Percentiles rank a stretch among this genome's conserved stretches.
Conservation (phyloP, 1,284 basidiomycete species). For the Fomes fomentarius region DNA sequence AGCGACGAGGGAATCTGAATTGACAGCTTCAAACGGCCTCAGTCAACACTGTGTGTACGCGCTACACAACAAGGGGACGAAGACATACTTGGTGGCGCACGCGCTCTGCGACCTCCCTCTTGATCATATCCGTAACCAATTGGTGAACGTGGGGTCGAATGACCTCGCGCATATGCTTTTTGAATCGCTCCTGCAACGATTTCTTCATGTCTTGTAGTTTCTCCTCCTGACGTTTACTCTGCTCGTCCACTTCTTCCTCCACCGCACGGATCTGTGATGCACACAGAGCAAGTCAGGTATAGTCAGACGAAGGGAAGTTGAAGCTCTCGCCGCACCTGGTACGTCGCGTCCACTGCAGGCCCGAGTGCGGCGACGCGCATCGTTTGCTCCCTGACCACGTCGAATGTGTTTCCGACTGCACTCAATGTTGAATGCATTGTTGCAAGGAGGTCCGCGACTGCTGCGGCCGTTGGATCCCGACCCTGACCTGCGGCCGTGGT, state of each 20-base stretch:
- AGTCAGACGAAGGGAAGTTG: too few relatives aligned
- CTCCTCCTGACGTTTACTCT: conserved; percentile 41
- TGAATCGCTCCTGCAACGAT: conserved; percentile 41
- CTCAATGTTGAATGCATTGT: conserved; percentile 47
- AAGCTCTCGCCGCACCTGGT: conserved; percentile 39
- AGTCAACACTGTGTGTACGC: neutral
- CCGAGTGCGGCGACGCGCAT: conserved; percentile 44
- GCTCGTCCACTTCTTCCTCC: conserved; percentile 39
- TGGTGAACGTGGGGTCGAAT: conserved; percentile 35
- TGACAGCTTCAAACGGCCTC: conserved; percentile 38
- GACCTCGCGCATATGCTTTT: conserved; percentile 40
- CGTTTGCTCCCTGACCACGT: conserved; percentile 47
- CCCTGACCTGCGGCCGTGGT: conserved; percentile 6
- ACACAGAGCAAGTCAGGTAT: neutral
- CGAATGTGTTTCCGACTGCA: conserved; percentile 44
- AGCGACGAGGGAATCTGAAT: conserved; percentile 47
- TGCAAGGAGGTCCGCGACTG: conserved; percentile 44
- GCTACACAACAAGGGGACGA: neutral
- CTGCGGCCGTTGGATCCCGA: conserved; percentile 33
- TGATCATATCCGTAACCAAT: conserved; percentile 42
- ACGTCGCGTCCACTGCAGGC: conserved; percentile 45
- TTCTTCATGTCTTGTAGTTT: conserved; percentile 39
- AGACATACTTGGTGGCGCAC: conserved; percentile 33
- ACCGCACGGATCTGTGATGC: conserved; percentile 41
- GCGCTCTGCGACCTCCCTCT: conserved; percentile 38